Base-by-base conservation (phyloP, 2,329 filamentous ascomycete genomes). In the Sclerotinia trifoliorum region DNA sequence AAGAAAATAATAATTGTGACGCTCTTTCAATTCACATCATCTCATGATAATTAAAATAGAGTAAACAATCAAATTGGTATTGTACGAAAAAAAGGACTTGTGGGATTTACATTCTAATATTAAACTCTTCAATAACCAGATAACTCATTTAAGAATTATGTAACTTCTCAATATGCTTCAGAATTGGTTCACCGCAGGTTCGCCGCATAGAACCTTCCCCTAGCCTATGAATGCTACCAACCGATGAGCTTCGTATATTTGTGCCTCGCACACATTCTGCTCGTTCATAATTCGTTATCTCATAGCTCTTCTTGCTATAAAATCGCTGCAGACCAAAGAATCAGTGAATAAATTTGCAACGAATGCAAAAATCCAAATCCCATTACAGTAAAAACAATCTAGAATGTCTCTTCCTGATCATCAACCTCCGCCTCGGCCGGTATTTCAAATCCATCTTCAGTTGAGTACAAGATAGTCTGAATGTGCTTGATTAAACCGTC, bases 381-480 rank as follows among this genome's bases (percentile, higher is more conserved):
- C 66, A 68, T 73, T 69, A 71, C 70, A 69, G 65, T 68, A 66
- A 56, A 48, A 57, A 65, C 54, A 68, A 70, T 74, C 71, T 76
- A 93, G 76, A 93, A 93, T 66, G 90, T 93, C 85, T 95, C 91
- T 79, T 94, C 90, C 78, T 94, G 91, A 72, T 89, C 89, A 69
- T 87, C 80, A 24, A 80, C 87, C 75, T 93, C 76, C 15, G 71
- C 73, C 79, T 95, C 92, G 62, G 89, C 88, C 7, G 93, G 93
- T 76, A 97, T 96, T 83, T 96, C 93, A 76, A 96, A 96, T 46
- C 90, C 89, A 74, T 91, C 89, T 85, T 99, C 95, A 71, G 95
- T 99, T 71, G 93, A 97, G 85, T 99, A 99, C 72, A 99, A 85
- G 78, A 98, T 98, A 46, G 88, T 89, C 83, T 99, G 95, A 80